phyloP scores from a whole-genome alignment of 371 early-diverging fungal genomes.

The Quaeritorhiza haematococci region DNA sequence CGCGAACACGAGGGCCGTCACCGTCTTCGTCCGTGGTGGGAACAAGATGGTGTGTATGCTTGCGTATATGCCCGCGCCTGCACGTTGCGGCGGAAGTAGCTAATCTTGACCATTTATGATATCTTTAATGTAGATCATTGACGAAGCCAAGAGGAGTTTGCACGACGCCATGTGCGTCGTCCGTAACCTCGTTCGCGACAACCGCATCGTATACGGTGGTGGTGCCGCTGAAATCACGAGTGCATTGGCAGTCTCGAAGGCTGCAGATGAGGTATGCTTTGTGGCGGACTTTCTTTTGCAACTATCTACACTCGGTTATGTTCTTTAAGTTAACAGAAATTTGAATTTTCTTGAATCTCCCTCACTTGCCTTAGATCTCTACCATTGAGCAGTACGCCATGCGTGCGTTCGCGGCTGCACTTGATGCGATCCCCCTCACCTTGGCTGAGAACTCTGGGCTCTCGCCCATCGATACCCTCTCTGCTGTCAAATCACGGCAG shows the following conservation, averaged over 20 bases:
- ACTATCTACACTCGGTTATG: not conserved
- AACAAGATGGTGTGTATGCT: conserved; percentile 83
- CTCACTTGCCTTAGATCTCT: conserved; percentile 48
- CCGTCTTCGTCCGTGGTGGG: conserved; percentile 97
- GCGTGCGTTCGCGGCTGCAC: conserved; percentile 94
- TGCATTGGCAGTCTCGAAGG: conserved; percentile 86
- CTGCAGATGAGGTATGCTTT: conserved; percentile 74
- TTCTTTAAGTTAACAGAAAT: not conserved
- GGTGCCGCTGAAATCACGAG: conserved; percentile 98
- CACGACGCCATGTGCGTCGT: conserved; percentile 99
- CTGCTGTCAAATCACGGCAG: conserved; percentile 91
- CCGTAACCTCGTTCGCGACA: conserved; percentile 94
- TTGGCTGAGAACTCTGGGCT: conserved; percentile 98
- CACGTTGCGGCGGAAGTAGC: not conserved
- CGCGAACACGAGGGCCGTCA: conserved; percentile 96
- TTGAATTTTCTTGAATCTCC: not conserved
- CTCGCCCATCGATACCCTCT: conserved; percentile 91
- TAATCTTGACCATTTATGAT: not conserved
- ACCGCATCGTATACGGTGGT: conserved; percentile 99
- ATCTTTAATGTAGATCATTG: conserved; percentile 71
- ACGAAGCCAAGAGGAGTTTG: conserved; percentile 98
- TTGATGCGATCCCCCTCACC: conserved; percentile 95
- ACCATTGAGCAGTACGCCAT: conserved; percentile 97
- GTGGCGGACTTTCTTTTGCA: conserved; percentile 2
- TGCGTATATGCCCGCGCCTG: not conserved